These are phyloP conservation scores for Coemansia furcata DNA, from an alignment of 192 early-diverging fungal genomes.

Conservation along the genomic window DNA sequence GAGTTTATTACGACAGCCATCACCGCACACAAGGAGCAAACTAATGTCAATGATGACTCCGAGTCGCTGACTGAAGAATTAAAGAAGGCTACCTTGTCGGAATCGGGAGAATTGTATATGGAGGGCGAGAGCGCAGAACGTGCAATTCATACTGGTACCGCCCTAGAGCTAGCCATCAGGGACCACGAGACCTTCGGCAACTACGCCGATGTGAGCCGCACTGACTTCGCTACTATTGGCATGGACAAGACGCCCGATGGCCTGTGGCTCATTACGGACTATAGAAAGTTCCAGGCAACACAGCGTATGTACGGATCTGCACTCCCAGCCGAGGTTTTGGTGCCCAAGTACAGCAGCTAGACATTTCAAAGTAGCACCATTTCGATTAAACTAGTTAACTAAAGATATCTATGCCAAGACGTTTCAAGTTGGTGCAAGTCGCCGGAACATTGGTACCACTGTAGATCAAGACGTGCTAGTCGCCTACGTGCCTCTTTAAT, in stretches of 20 bases:
- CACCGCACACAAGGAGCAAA: not conserved
- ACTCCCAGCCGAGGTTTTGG: not conserved
- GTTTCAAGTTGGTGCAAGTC: not conserved
- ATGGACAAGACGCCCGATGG: slow-evolving; percentile 8
- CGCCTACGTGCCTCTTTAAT: too few relatives aligned
- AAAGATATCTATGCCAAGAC: not conserved
- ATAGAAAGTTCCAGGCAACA: slow-evolving; percentile 9
- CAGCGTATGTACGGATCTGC: not conserved
- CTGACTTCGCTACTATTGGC: not conserved
- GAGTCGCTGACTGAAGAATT: too few relatives aligned
- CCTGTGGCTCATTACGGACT: slow-evolving; percentile 6
- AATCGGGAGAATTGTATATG: not conserved
- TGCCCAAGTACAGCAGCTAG: slow-evolving; percentile 6
- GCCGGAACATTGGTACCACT: not conserved
- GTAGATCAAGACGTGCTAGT: not conserved
- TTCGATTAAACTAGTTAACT: not conserved
- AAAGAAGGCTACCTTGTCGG: not conserved
- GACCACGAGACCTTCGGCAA: not conserved
- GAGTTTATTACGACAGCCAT: not conserved
- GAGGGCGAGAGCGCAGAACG: not conserved
- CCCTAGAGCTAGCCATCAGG: slow-evolving; percentile 9
- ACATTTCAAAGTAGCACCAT: not conserved
- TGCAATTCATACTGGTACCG: not conserved
- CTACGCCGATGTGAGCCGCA: not conserved
- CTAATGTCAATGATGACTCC: too few relatives aligned